Base-by-base conservation (phyloP, 306 rosid species). In the Macrotyloma uniflorum region DNA sequence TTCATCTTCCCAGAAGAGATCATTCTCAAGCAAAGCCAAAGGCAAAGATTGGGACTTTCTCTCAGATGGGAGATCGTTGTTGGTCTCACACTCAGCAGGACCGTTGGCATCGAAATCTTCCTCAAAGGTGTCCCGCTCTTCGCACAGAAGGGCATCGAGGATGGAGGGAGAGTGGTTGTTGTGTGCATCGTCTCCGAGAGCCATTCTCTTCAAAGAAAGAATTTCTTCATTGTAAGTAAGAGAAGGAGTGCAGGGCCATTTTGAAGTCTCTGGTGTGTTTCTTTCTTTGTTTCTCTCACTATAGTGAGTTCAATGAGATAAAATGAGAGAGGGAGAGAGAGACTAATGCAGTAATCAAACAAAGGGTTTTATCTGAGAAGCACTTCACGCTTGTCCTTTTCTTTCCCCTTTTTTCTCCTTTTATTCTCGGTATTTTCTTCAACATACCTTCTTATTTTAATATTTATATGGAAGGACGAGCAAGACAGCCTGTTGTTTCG, bases 61-160 rank as follows among this genome's bases (percentile, higher is more conserved):
- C 4, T 2, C 51, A 50, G 74, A 71, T 46, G 74, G 83, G 68
- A 80, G 78, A 47, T 77, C 24, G 50, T 67, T 70, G 14, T 71
- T 74, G 61, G 78, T 47, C n/a, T 82, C 89, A 14, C 61, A 78
- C 18, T 77, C 85, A 15, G 11, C 54, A 13, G n/a, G n/a, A n/a
- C 51, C 83, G 68, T 80, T 58, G n/a, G 30, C 67, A 30, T 42
- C 78, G 16, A 86, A 83, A 26, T 84, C 78, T 1, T 62, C 92
- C 8, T 86, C 87, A 20, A 92, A 78, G 6, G 84, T 78, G 43
- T 86, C 86, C 47, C 86, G 89, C 59, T 86, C 96, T 79, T 86
- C 89, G 33, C 97, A 92, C 83, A 92, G 91, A 49, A 91, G 90
- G 32, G 91, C 73, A 7, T 90, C 93, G 15, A 90, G 65, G 54